phyloP scores from a whole-genome alignment of 257 asterid species.

The Solanum virginianum region DNA sequence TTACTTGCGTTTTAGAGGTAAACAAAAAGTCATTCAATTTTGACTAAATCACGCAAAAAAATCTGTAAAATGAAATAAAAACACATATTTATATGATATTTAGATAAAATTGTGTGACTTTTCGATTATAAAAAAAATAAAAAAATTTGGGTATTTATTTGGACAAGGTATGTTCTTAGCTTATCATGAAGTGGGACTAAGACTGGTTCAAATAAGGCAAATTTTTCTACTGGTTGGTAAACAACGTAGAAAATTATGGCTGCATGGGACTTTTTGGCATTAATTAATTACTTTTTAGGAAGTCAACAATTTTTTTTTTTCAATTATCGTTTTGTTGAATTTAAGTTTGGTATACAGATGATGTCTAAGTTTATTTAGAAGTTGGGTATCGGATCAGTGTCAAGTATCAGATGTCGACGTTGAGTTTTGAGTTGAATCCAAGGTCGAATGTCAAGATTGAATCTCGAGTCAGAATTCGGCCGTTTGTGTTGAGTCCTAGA shows the following conservation, averaged over 20 bases:
- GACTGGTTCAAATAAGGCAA: background rate
- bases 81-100: background rate
- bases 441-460: too few species aligned
- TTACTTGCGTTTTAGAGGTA: background rate
- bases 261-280: background rate
- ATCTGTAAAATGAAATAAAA: background rate
- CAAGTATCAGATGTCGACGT: too few species aligned
- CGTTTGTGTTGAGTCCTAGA: too few species aligned
- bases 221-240: background rate
- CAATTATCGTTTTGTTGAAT: background rate
- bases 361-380: too few species aligned
- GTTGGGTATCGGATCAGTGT: too few species aligned
- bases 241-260: background rate
- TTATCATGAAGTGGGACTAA: too few species aligned
- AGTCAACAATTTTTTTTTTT: background rate
- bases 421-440: too few species aligned
- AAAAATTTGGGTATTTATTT: background rate
- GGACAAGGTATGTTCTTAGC: background rate
- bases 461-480: too few species aligned
- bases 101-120: background rate
- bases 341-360: background rate
- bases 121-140: background rate
- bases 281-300: background rate
- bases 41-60: background rate
- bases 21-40: background rate